Evolutionary conservation across 2,329 filamentous ascomycete species (phyloP).

Genomic region (Fusarium verticillioides): DNA sequence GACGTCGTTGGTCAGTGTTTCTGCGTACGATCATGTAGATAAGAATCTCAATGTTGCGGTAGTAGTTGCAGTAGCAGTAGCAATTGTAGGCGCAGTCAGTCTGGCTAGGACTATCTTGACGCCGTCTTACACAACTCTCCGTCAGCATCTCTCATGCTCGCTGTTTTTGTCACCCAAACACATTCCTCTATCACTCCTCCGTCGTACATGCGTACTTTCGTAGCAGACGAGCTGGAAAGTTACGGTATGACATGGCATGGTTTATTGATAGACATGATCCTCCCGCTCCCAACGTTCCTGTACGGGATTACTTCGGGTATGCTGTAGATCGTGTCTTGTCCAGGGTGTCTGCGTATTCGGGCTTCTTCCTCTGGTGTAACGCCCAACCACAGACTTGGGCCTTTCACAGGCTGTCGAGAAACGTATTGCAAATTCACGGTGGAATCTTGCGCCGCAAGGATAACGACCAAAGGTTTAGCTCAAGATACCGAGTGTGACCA

Average conservation of each 20-base stretch:
- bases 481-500: background rate
- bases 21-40: background rate
- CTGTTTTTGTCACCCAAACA: background rate
- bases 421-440: slow-evolving; percentile 9
- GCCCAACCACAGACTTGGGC: slow-evolving; percentile 23
- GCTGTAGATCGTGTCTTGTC: slow-evolving; percentile 19
- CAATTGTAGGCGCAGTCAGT: slow-evolving; percentile 18
- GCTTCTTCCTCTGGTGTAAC: slow-evolving; percentile 18
- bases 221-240: background rate
- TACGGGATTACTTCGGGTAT: slow-evolving; percentile 20
- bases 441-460: slow-evolving; percentile 13
- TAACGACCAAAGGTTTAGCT: background rate
- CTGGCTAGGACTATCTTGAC: slow-evolving; percentile 11
- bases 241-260: background rate
- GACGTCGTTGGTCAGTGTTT: slow-evolving; percentile 24
- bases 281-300: slow-evolving; percentile 5
- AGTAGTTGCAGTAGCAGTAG: slow-evolving; percentile 29
- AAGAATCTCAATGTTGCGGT: slow-evolving; percentile 23
- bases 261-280: slow-evolving; percentile 22
- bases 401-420: slow-evolving; percentile 18
- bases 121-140: slow-evolving; percentile 13
- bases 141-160: slow-evolving; percentile 10
- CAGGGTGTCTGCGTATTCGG: slow-evolving; percentile 13
- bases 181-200: background rate
- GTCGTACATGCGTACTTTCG: background rate